Conservation (phyloP, 768 basidiomycete species). For the Amanita pseudoporphyria region DNA sequence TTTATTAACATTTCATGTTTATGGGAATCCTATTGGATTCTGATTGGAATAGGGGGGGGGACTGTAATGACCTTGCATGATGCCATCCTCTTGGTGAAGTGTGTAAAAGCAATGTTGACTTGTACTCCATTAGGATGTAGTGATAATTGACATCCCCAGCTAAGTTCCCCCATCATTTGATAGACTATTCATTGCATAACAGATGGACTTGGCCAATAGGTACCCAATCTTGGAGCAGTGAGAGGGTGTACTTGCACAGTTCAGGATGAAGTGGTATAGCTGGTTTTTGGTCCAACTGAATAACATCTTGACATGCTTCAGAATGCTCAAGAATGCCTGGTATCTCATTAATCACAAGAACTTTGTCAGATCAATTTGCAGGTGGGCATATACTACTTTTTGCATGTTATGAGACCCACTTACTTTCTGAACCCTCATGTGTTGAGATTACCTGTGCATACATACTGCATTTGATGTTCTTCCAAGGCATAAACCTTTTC, state of each 20-base stretch:
- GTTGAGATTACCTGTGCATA: background rate
- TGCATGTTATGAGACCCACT: constrained; percentile 4
- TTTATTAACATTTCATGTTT: no score
- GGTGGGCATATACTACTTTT: no score
- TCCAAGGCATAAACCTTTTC: constrained; percentile 3
- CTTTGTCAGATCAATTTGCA: constrained; percentile 7
- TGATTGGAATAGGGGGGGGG: no score
- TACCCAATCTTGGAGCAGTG: constrained; percentile 9
- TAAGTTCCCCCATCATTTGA: background rate
- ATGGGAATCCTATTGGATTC: no score
- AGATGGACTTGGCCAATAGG: constrained; percentile 10
- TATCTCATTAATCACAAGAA: background rate
- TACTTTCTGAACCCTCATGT: constrained; percentile 2
- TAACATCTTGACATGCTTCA: background rate
- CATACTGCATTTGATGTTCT: constrained; percentile 1
- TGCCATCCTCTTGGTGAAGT: constrained; percentile 9
- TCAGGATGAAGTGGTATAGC: background rate
- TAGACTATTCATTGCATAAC: background rate
- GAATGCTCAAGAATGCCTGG: constrained; percentile 4
- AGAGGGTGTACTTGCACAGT: background rate
- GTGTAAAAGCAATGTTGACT: constrained; percentile 11
- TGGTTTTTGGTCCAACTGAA: background rate
- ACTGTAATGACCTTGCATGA: no score
- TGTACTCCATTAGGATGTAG: constrained; percentile 8
- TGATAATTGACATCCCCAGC: background rate